A percentile compares a stretch with the other conserved stretches of the same genome.
These are phyloP conservation scores for Trypanosoma boissoni DNA, from an alignment of 208 protist genomes.

Conservation along the genomic window DNA sequence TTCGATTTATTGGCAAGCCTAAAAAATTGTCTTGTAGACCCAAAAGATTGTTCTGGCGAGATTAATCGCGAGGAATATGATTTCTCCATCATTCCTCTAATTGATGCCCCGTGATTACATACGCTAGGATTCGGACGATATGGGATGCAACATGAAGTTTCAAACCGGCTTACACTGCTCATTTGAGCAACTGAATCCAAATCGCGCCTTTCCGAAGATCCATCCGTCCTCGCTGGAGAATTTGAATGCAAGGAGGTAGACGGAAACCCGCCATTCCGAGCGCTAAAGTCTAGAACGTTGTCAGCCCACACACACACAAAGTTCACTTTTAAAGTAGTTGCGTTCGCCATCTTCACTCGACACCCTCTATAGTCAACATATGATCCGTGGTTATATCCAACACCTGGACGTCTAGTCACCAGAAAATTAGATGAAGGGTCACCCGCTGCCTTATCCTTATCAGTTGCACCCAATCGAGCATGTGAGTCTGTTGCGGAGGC, in stretches of 20 bases:
- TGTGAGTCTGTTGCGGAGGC: too few species aligned
- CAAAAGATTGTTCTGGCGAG: too few species aligned
- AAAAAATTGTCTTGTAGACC: too few species aligned
- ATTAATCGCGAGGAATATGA: too few species aligned
- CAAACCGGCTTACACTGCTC: too few species aligned
- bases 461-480: too few species aligned
- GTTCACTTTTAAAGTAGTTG: slow-evolving; percentile 52
- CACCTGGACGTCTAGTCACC: neutral
- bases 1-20: too few species aligned
- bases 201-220: neutral
- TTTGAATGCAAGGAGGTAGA: slow-evolving; percentile 27
- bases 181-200: too few species aligned
- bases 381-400: neutral
- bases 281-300: slow-evolving; percentile 34
- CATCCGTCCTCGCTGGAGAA: slow-evolving; percentile 33
- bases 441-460: neutral
- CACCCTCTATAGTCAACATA: slow-evolving; percentile 54
- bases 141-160: neutral
- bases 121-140: slow-evolving; percentile 7
- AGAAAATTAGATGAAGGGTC: neutral
- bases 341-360: slow-evolving; percentile 38
- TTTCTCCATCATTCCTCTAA: too few species aligned
- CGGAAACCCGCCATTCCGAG: slow-evolving; percentile 32
- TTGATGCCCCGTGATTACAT: neutral
- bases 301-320: slow-evolving; percentile 67